phyloP scores from a whole-genome alignment of 352 stramenopile species.

The Thalassiosira livingstoniorum region DNA sequence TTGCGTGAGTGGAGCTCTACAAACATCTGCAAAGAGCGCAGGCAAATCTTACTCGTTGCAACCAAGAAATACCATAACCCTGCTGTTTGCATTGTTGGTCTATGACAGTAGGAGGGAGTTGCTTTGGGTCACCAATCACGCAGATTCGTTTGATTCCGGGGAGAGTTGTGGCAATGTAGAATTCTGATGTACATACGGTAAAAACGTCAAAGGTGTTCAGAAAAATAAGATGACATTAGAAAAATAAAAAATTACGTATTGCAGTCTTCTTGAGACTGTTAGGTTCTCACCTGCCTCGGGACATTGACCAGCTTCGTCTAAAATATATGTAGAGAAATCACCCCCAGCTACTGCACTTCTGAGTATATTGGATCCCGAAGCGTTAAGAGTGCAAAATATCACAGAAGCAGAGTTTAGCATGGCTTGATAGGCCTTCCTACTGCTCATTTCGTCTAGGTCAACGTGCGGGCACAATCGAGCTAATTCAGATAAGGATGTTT shows the following conservation, averaged over 20 bases:
- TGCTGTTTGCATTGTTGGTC: slow-evolving; percentile 18
- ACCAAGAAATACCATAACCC: slow-evolving; percentile 45
- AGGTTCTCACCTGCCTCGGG: slow-evolving; percentile 37
- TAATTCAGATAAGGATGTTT: slow-evolving; percentile 33
- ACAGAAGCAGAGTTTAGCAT: slow-evolving; percentile 34
- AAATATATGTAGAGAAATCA: slow-evolving; percentile 46
- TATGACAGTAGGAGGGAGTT: slow-evolving; percentile 48
- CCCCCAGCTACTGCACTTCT: slow-evolving; percentile 41
- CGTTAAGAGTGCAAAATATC: slow-evolving; percentile 59
- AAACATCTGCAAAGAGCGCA: too few species aligned
- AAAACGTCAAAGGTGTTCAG: too few species aligned
- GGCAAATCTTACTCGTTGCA: too few species aligned
- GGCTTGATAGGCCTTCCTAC: neutral
- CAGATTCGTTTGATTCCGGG: slow-evolving; percentile 44
- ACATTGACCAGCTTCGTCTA: slow-evolving; percentile 62
- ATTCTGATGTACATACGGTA: slow-evolving; percentile 24
- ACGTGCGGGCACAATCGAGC: slow-evolving; percentile 41
- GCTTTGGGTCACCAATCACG: slow-evolving; percentile 49
- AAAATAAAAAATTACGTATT: too few species aligned
- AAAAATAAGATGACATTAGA: too few species aligned
- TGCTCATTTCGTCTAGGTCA: slow-evolving; percentile 33
- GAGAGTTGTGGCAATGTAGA: slow-evolving; percentile 54
- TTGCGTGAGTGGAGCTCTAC: too few species aligned
- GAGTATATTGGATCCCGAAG: slow-evolving; percentile 43
- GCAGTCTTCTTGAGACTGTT: neutral